A percentile compares a stretch with the other conserved stretches of the same genome.
Evolutionary conservation across 176 grass and related monocot species (phyloP).

Genomic region (Elymus sibiricus): DNA sequence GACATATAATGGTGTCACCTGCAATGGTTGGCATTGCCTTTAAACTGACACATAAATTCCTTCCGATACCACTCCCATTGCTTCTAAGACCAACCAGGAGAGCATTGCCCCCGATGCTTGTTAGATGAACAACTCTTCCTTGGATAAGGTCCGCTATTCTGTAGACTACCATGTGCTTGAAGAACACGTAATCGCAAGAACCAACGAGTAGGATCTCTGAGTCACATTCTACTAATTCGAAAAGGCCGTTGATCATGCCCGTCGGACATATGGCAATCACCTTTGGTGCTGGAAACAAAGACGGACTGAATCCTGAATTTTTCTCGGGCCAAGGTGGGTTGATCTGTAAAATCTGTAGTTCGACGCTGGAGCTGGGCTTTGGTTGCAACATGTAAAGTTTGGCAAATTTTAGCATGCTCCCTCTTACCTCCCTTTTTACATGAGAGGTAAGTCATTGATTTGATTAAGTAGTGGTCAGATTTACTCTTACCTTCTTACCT

Average conservation of each 20-base stretch:
- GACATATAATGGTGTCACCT: neutral
- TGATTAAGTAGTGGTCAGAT: too few species aligned
- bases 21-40: neutral
- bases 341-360: neutral
- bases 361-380: rapidly evolving
- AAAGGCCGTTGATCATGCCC: neutral
- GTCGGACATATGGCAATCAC: neutral
- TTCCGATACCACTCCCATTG: too few species aligned
- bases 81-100: neutral
- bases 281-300: neutral
- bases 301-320: too few species aligned
- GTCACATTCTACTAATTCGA: neutral
- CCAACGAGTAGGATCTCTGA: neutral
- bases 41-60: too few species aligned
- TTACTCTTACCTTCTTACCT: too few species aligned
- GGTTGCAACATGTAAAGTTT: neutral
- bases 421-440: too few species aligned
- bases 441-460: too few species aligned
- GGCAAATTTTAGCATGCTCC: too few species aligned
- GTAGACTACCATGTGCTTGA: neutral
- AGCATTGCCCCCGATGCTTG: neutral
- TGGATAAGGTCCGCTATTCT: neutral
- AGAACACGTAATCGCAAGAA: neutral
- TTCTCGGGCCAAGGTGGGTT: neutral
- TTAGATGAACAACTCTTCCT: neutral